Conservation (phyloP, 2,329 filamentous ascomycete species). For the Colletotrichum chrysophilum region DNA sequence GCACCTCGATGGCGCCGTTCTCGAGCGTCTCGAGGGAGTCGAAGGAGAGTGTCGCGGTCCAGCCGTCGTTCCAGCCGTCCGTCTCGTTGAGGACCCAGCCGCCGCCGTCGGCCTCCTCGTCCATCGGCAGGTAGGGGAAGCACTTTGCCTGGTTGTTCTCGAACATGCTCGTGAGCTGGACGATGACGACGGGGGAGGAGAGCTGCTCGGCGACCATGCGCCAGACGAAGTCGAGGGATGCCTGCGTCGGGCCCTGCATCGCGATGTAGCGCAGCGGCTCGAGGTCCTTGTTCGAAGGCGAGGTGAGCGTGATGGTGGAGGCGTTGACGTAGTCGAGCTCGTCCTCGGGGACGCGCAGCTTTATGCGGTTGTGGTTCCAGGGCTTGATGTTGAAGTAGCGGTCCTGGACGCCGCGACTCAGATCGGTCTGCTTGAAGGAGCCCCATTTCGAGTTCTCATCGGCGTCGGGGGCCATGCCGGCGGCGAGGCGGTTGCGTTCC, state of each 20-base stretch:
- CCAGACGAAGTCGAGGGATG: slow-evolving; percentile 84
- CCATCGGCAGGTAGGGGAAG: slow-evolving; percentile 81
- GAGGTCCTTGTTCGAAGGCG: slow-evolving; percentile 40
- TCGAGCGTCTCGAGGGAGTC: slow-evolving; percentile 63
- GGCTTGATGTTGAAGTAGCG: slow-evolving; percentile 91
- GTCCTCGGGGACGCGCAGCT: slow-evolving; percentile 76
- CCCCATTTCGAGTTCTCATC: slow-evolving; percentile 37
- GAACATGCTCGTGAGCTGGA: slow-evolving; percentile 92
- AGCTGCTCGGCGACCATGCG: slow-evolving; percentile 90
- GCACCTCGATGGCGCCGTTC: slow-evolving; percentile 70
- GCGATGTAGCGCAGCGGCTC: slow-evolving; percentile 76
- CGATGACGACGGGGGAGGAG: slow-evolving; percentile 76
- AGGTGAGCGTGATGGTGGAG: slow-evolving; percentile 68
- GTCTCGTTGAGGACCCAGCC: slow-evolving; percentile 65
- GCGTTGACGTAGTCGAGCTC: slow-evolving; percentile 84
- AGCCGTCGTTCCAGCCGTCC: slow-evolving; percentile 69
- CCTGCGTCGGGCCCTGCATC: slow-evolving; percentile 86
- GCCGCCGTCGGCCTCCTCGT: slow-evolving; percentile 55
- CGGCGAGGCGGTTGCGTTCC: slow-evolving; percentile 53
- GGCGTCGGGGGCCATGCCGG: slow-evolving; percentile 40
- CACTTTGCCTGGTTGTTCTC: slow-evolving; percentile 84
- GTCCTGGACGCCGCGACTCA: slow-evolving; percentile 59
- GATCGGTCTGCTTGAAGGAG: slow-evolving; percentile 38
- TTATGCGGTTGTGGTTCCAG: slow-evolving; percentile 85
- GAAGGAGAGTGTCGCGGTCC: slow-evolving; percentile 72